Percentiles rank a stretch among this genome's conserved stretches.
Conservation (phyloP, 108 stramenopile genomes). For the Skeletonema menzelii region DNA sequence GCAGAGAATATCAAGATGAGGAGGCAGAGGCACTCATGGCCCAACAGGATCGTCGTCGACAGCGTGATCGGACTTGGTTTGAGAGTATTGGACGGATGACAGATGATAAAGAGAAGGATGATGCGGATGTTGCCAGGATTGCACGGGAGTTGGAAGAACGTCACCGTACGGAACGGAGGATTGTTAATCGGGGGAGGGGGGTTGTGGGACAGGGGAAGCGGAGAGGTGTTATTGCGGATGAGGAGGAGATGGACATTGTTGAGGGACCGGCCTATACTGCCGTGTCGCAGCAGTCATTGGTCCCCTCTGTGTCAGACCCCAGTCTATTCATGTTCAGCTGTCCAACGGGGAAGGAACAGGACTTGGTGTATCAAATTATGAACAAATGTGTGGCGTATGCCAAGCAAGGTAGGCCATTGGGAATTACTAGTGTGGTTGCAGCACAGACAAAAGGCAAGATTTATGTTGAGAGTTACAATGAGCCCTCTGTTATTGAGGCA, state of each 20-base stretch:
- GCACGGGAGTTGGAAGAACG: conserved; percentile 86
- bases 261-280: conserved; percentile 55
- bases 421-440: conserved; percentile 86
- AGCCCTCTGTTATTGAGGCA: conserved; percentile 91
- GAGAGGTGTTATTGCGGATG: background rate
- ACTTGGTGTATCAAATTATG: conserved; percentile 91
- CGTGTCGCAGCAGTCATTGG: conserved; percentile 89
- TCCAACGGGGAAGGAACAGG: conserved; percentile 86
- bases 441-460: conserved; percentile 89
- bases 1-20: conserved; percentile 84
- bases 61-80: conserved; percentile 58
- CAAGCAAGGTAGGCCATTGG: conserved; percentile 74
- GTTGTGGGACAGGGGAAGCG: conserved; percentile 15
- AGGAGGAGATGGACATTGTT: conserved; percentile 6
- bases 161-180: conserved; percentile 70
- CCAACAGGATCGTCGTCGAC: conserved; percentile 85
- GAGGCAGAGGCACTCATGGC: conserved; percentile 81
- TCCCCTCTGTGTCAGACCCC: conserved; percentile 94
- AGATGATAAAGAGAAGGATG: conserved; percentile 39
- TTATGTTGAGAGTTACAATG: conserved; percentile 92
- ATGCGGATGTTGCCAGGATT: conserved; percentile 61
- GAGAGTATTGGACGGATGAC: conserved; percentile 29
- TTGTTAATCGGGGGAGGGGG: conserved; percentile 44
- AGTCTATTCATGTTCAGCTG: conserved; percentile 94
- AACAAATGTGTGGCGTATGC: conserved; percentile 92